Base-by-base conservation (phyloP, 164 flowering plant species). In the Nelumbo lutea region DNA sequence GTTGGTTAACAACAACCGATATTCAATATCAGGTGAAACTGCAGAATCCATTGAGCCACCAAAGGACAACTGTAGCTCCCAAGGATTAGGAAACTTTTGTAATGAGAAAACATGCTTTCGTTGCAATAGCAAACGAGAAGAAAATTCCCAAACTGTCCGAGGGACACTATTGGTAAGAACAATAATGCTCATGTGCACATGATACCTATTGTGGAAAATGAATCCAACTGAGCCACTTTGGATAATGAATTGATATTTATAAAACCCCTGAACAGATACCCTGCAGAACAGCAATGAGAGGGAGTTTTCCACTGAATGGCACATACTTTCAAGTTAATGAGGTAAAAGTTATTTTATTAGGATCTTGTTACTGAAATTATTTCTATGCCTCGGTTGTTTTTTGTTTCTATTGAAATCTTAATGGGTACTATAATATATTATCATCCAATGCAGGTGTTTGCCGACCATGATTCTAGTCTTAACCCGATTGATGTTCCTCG, bases 241-340 rank as follows among this genome's bases (percentile, higher is more conserved):
- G 65, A 41, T 40, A 40, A 46, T 65, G 10, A 68, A 27, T 39
- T 71, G 64, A 69, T 39, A 27, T 9, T 66, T 66, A 51, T n/a
- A 66, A 69, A 38, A 40, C 40, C 48, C 50, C 63, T 80, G 64
- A 69, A 61, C 87, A 91, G 97, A 90, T 91, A 76, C 97, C 97
- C 68, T 86, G 93, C 68, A 78, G 90, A 66, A 90, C 97, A 59
- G 96, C 97, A 73, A 90, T 91, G 96, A 87, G 88, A 75, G 97
- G 97, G 59, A 90, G 96, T 67, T 91, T 91, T 76, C 97, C 97
- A 14, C 88, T 96, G 6, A 96, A 96, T 75, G 99, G 98, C 40
- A 96, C 99, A 58, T 96, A 96, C 62, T 96, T 96, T 67, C 99
- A 96, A 82, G 97, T 91, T n/a, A 96, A 96, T 61, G 99, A 96